Conservation (phyloP, 768 basidiomycete species). For the Mycena indigotica region DNA sequence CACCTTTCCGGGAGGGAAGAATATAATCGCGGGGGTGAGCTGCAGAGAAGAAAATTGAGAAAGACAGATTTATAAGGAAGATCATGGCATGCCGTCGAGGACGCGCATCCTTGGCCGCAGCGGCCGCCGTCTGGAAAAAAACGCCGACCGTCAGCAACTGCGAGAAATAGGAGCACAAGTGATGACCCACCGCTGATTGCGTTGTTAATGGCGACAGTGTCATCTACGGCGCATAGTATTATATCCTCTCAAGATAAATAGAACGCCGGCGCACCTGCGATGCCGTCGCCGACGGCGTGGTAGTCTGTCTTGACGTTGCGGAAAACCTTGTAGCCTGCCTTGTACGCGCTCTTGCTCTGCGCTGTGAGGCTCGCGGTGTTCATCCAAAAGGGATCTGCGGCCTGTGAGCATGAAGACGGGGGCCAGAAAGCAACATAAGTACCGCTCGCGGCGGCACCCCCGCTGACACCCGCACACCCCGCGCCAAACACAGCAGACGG, state of each 20-base stretch:
- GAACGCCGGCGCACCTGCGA: too few species aligned
- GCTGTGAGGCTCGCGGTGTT: background rate
- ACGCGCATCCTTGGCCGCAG: conserved; percentile 7
- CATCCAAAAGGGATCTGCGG: background rate
- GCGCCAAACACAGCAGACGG: background rate
- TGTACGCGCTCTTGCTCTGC: background rate
- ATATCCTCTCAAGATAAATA: background rate
- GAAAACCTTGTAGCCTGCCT: background rate
- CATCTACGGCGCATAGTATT: too few species aligned
- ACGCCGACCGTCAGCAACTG: background rate
- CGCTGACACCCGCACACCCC: background rate
- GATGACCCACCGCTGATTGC: conserved; percentile 5
- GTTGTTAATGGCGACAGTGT: conserved; percentile 12
- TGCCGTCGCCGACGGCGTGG: conserved; percentile 1
- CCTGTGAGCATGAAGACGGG: background rate
- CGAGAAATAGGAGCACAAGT: background rate
- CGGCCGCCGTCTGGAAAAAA: background rate
- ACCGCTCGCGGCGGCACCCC: background rate
- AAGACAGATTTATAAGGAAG: background rate
- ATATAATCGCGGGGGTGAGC: conserved; percentile 11
- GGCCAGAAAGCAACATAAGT: background rate
- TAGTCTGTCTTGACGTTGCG: background rate
- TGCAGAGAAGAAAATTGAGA: background rate
- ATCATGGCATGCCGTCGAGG: conserved; percentile 1
- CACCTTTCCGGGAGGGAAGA: conserved; percentile 10